A percentile compares a stretch with the other conserved stretches of the same genome.
These are phyloP conservation scores for Oxytropis ochrocephala DNA, from an alignment of 306 rosid genomes.

Conservation along the genomic window DNA sequence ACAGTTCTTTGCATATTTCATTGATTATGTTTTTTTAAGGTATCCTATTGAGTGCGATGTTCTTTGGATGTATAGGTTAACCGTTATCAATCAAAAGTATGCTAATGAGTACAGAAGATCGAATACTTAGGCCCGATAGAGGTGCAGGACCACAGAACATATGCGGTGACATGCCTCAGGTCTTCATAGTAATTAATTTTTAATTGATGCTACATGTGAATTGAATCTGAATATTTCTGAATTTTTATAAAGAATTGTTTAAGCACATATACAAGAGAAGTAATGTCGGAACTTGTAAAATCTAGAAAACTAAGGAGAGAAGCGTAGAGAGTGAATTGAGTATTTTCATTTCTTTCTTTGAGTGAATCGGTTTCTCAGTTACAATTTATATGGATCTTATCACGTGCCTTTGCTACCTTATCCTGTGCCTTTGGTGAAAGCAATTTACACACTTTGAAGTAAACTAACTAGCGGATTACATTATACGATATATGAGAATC, in stretches of 20 bases:
- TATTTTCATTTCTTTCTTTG: no score
- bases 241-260: background rate
- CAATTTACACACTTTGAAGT: no score
- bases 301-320: no score
- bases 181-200: background rate
- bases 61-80: conserved; percentile 41
- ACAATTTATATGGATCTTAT: no score
- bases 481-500: no score
- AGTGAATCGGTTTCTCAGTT: no score
- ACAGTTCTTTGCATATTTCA: conserved; percentile 5
- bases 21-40: conserved; percentile 4
- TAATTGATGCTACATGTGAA: background rate
- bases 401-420: no score
- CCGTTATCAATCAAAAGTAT: conserved; percentile 52
- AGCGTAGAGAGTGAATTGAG: no score
- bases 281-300: background rate
- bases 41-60: background rate
- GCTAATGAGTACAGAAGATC: conserved; percentile 52
- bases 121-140: conserved; percentile 66
- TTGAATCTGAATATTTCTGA: background rate
- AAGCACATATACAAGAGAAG: background rate
- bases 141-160: conserved; percentile 35
- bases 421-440: no score
- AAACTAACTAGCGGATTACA: no score
- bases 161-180: conserved; percentile 48